Conservation (phyloP, 495 filamentous ascomycete species). For the Neurospora sp. region DNA sequence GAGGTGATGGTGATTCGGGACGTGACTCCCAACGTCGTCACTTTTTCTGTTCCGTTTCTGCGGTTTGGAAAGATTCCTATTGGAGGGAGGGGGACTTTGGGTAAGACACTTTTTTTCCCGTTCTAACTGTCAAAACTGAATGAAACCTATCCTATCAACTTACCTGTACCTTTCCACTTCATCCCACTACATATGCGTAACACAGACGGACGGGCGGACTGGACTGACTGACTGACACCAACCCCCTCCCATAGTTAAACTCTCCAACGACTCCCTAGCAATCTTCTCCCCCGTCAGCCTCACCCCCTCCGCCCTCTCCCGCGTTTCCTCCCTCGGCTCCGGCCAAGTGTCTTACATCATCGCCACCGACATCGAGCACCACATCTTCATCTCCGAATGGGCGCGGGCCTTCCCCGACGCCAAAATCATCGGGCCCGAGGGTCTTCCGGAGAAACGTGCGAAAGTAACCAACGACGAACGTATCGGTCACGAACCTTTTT, state of each 20-base stretch:
- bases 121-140: not conserved
- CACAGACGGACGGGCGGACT: too few species aligned
- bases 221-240: too few species aligned
- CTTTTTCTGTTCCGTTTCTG: slow-evolving; percentile 73
- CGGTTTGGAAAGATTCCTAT: slow-evolving; percentile 73
- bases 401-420: slow-evolving; percentile 66
- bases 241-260: slow-evolving; percentile 45
- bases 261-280: slow-evolving; percentile 65
- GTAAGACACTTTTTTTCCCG: slow-evolving; percentile 34
- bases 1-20: slow-evolving; percentile 81
- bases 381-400: slow-evolving; percentile 84
- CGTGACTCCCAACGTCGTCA: slow-evolving; percentile 69
- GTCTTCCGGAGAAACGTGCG: slow-evolving; percentile 75
- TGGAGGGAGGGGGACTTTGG: slow-evolving; percentile 78
- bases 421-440: slow-evolving; percentile 73
- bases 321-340: slow-evolving; percentile 38
- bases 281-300: slow-evolving; percentile 73
- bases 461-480: slow-evolving; percentile 41
- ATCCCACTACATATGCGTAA: too few species aligned
- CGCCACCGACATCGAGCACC: slow-evolving; percentile 82
- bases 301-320: not conserved
- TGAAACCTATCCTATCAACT: not conserved
- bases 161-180: too few species aligned
- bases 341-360: slow-evolving; percentile 71
- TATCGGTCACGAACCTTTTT: slow-evolving; percentile 60